Evolutionary conservation across 176 grass and related monocot species (phyloP).

Genomic region (Tillandsia leiboldiana): DNA sequence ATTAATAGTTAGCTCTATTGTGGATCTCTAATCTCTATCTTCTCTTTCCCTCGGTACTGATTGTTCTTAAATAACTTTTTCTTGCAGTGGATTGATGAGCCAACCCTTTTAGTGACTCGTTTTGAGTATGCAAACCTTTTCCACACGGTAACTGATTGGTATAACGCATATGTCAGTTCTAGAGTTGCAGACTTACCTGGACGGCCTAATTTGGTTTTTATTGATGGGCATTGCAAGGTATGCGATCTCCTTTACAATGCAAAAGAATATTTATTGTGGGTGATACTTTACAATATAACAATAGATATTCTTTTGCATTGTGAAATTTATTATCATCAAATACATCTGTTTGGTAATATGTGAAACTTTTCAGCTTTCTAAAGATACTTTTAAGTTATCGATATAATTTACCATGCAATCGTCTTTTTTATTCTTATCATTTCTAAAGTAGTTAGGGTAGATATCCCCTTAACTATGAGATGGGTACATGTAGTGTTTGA

Average conservation of each 20-base stretch:
- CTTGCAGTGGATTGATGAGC: slow-evolving; percentile 85
- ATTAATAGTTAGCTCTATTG: neutral
- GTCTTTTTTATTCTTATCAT: too few relatives aligned
- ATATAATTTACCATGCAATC: too few relatives aligned
- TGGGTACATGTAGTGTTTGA: too few relatives aligned
- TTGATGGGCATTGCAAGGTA: slow-evolving; percentile 99
- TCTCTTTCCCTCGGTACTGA: slow-evolving; percentile 3
- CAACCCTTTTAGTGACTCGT: slow-evolving; percentile 79
- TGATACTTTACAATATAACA: too few relatives aligned
- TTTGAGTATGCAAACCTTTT: slow-evolving; percentile 99
- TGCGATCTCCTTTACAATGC: slow-evolving; percentile 3
- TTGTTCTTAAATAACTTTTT: slow-evolving; percentile 22
- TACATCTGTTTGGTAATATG: too few relatives aligned
- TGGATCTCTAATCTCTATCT: slow-evolving; percentile 5
- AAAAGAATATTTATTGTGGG: too few relatives aligned
- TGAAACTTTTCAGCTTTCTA: too few relatives aligned
- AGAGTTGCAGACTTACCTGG: slow-evolving; percentile 52
- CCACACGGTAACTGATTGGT: slow-evolving; percentile 98
- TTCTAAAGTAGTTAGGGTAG: too few relatives aligned
- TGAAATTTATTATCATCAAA: too few relatives aligned
- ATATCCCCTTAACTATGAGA: too few relatives aligned
- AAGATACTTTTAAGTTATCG: too few relatives aligned
- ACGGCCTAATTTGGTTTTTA: slow-evolving; percentile 69
- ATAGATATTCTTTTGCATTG: too few relatives aligned
- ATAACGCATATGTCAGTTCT: slow-evolving; percentile 94